phyloP scores from a whole-genome alignment of 2,329 filamentous ascomycete genomes.

The Aspergillus hortae region DNA sequence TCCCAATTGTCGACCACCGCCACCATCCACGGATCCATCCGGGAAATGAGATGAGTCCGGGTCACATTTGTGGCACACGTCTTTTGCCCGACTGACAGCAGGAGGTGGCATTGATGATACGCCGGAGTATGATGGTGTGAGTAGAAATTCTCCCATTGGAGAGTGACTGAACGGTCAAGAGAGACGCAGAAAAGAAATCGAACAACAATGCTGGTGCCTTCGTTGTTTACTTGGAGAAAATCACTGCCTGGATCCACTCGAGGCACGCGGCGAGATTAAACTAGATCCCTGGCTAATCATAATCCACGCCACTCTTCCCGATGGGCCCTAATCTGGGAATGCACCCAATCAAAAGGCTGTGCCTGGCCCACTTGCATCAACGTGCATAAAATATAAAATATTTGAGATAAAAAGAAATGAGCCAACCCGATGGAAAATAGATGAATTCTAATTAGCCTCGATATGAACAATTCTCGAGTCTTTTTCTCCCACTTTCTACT shows the following conservation, averaged over 20 bases:
- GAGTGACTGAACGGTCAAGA: not conserved
- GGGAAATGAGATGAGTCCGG: not conserved
- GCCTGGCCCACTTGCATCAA: not conserved
- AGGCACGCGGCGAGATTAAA: constrained; percentile 7
- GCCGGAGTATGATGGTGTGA: not conserved
- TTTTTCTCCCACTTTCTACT: too few species aligned
- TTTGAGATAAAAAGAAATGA: not conserved
- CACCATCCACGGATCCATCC: not conserved
- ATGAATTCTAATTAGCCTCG: not conserved
- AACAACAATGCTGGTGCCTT: not conserved
- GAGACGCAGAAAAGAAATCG: not conserved
- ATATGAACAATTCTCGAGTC: too few species aligned
- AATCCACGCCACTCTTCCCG: too few species aligned
- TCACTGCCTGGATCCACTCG: not conserved
- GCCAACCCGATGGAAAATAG: not conserved
- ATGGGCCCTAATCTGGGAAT: not conserved
- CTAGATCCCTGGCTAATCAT: not conserved
- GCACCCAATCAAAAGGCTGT: not conserved
- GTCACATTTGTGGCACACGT: too few species aligned
- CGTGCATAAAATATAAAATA: not conserved
- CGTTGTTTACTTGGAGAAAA: not conserved
- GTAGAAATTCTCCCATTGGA: not conserved
- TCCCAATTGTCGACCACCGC: not conserved
- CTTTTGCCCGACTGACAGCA: not conserved
- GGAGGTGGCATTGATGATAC: not conserved